Conservation (phyloP, 208 protist species). For the Porcisia hertigi region DNA sequence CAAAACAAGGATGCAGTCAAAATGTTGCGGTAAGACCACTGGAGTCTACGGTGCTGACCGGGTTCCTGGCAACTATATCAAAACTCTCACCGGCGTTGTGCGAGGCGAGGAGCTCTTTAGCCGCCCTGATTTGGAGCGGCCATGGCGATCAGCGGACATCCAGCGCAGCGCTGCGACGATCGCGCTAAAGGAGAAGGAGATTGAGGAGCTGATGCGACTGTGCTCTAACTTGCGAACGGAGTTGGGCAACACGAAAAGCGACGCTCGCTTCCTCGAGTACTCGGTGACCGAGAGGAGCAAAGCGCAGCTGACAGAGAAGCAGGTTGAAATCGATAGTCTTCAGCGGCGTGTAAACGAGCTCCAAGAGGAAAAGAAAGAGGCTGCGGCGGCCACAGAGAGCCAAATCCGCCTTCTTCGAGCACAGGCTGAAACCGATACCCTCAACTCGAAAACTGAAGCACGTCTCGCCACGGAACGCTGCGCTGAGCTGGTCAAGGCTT, state of each 20-base stretch:
- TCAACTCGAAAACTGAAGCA: conserved; percentile 54
- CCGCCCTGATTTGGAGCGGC: conserved; percentile 86
- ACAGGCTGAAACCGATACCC: conserved; percentile 72
- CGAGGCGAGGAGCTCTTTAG: conserved; percentile 87
- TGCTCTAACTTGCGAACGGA: conserved; percentile 79
- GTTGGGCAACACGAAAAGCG: conserved; percentile 75
- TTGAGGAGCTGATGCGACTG: conserved; percentile 83
- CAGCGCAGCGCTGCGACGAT: conserved; percentile 56
- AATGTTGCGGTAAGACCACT: conserved; percentile 29
- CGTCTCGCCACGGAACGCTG: conserved; percentile 53
- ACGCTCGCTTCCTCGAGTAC: conserved; percentile 74
- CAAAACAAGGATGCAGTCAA: conserved; percentile 13
- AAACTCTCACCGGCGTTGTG: conserved; percentile 70
- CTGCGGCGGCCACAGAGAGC: conserved; percentile 62
- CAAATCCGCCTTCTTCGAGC: conserved; percentile 72
- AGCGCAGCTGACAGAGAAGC: conserved; percentile 47
- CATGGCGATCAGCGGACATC: conserved; percentile 61
- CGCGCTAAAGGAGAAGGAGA: conserved; percentile 87
- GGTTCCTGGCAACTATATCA: conserved; percentile 71
- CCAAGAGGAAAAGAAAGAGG: conserved; percentile 41
- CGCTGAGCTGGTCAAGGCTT: conserved; percentile 48
- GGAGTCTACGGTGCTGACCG: conserved; percentile 76
- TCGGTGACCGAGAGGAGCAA: conserved; percentile 54
- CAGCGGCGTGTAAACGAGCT: conserved; percentile 33
- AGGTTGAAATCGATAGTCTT: conserved; percentile 39